Evolutionary conservation across 2,329 filamentous ascomycete species (phyloP).

Genomic region (Sporothrix pseudoabietina): DNA sequence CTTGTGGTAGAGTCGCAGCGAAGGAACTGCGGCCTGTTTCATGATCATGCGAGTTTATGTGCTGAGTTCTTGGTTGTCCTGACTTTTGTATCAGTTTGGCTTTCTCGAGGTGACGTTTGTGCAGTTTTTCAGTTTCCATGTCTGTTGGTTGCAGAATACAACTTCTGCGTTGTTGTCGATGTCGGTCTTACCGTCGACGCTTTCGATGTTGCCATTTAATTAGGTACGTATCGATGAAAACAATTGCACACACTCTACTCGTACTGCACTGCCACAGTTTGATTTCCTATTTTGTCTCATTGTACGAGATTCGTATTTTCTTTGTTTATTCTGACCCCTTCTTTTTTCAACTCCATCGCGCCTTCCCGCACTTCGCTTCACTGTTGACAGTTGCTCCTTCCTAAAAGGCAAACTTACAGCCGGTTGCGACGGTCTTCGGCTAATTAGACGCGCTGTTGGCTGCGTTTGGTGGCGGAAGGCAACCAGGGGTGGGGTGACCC

Average conservation of each 20-base stretch:
- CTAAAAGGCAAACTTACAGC: constrained; percentile 18
- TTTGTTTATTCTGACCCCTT: not conserved
- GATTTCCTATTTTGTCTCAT: not conserved
- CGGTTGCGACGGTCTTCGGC: constrained; percentile 18
- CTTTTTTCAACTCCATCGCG: not conserved
- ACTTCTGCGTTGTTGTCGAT: not conserved
- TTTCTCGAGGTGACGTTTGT: not conserved
- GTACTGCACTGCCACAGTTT: not conserved
- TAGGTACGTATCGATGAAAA: not conserved
- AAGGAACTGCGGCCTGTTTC: constrained; percentile 9
- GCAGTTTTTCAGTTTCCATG: not conserved
- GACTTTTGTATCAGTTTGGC: not conserved
- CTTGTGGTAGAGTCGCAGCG: not conserved
- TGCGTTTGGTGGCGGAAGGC: not conserved
- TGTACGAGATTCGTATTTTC: no score
- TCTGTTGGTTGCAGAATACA: not conserved
- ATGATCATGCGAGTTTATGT: not conserved
- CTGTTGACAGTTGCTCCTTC: constrained; percentile 10
- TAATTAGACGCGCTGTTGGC: constrained; percentile 29
- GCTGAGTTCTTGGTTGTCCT: not conserved
- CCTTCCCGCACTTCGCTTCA: not conserved
- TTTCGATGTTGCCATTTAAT: not conserved
- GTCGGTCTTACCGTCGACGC: not conserved
- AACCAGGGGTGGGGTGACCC: not conserved
- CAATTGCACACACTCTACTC: not conserved